These are phyloP conservation scores for Penicillium concentricum DNA, from an alignment of 2,329 filamentous ascomycete species.

Conservation along the genomic window DNA sequence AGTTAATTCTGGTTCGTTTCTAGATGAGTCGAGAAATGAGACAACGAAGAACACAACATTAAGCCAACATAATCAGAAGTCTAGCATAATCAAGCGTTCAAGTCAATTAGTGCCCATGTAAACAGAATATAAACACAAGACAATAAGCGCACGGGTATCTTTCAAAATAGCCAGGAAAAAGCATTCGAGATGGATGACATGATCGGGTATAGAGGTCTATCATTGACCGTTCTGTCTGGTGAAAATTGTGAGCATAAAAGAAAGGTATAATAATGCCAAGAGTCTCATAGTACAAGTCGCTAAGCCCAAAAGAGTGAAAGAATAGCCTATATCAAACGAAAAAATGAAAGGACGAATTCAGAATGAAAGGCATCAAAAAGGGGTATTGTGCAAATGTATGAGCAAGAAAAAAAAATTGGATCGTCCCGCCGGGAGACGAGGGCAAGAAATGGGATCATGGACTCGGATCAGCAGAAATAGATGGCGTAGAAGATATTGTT, in stretches of 20 bases:
- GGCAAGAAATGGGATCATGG: conserved; percentile 13
- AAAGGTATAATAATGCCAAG: neutral
- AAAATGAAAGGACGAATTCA: conserved; percentile 4
- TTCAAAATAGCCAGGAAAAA: conserved; percentile 18
- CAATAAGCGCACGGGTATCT: conserved; percentile 30
- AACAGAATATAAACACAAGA: conserved; percentile 5
- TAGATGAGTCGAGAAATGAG: neutral
- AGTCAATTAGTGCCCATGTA: neutral
- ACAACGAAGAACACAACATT: neutral
- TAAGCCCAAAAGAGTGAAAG: conserved; percentile 2
- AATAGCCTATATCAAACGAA: conserved; percentile 7
- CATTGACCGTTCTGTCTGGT: neutral
- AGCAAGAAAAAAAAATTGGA: conserved; percentile 9
- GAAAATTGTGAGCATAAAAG: neutral
- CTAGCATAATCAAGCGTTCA: neutral
- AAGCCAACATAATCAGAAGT: neutral
- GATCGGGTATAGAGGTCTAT: conserved; percentile 10
- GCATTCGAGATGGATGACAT: conserved; percentile 1
- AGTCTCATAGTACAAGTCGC: conserved; percentile 5
- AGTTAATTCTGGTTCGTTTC: neutral
- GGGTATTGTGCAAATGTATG: conserved; percentile 22
- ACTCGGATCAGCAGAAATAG: neutral
- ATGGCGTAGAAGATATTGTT: neutral
- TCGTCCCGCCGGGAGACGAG: conserved; percentile 25
- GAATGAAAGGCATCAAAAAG: conserved; percentile 14